Evolutionary conservation across 1,139 yeast species (phyloP).

Genomic region (Suzukiozyma palmioleophila): DNA sequence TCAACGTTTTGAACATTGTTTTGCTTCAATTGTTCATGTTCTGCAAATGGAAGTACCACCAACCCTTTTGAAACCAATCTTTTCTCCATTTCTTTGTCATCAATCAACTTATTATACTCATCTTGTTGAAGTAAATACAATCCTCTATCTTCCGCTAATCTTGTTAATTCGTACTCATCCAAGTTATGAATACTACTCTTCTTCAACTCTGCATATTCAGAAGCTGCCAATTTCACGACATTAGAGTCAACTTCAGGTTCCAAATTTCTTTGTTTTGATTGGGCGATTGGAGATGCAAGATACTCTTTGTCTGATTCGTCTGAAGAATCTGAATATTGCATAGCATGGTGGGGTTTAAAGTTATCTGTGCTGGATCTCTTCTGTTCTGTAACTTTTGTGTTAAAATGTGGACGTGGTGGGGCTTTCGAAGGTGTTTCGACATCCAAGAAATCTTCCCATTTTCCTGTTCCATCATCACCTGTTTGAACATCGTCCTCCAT

Average conservation of each 20-base stretch:
- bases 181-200: conserved; percentile 20
- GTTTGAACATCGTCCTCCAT: conserved; percentile 19
- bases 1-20: conserved; percentile 20
- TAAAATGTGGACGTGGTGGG: conserved; percentile 12
- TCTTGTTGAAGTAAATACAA: conserved; percentile 21
- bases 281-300: conserved; percentile 6
- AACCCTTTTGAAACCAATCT: conserved; percentile 37
- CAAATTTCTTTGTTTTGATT: conserved; percentile 6
- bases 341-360: conserved; percentile 8
- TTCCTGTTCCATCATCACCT: conserved; percentile 16
- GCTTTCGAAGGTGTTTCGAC: conserved; percentile 21
- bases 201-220: conserved; percentile 39
- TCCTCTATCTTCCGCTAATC: conserved; percentile 23
- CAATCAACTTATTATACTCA: conserved; percentile 25
- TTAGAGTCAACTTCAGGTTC: neutral
- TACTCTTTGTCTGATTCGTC: conserved; percentile 27
- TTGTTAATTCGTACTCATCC: conserved; percentile 16
- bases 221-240: conserved; percentile 33
- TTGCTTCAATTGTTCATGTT: conserved; percentile 33
- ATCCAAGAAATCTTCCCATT: conserved; percentile 43
- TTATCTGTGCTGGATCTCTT: neutral
- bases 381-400: neutral
- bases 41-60: conserved; percentile 45
- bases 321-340: conserved; percentile 35
- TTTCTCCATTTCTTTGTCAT: conserved; percentile 32